A percentile compares a stretch with the other conserved stretches of the same genome.
Conservation (phyloP, 148 eudicot genomes). For the Vaccinium myrtillus region DNA sequence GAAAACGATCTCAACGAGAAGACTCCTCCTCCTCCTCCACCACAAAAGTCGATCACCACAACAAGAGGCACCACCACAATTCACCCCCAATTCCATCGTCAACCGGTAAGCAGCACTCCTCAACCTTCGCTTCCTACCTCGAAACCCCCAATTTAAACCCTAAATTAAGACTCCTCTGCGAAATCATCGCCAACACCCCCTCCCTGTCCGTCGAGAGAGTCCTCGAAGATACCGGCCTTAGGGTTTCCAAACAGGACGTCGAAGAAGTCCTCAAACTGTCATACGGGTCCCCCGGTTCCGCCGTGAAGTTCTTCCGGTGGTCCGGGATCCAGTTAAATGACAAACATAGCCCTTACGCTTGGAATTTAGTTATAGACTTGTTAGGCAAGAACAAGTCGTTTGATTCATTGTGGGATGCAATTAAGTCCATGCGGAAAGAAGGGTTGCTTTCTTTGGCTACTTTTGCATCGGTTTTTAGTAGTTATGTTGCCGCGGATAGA, state of each 20-base stretch:
- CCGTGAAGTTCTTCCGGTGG: slow-evolving; percentile 81
- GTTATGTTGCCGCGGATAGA: slow-evolving; percentile 50
- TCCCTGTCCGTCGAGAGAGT: slow-evolving; percentile 43
- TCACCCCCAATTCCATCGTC: slow-evolving; percentile 2
- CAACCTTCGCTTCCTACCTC: slow-evolving; percentile 45
- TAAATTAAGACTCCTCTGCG: slow-evolving; percentile 55
- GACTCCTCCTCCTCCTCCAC: slow-evolving; percentile 29
- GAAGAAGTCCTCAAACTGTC: slow-evolving; percentile 62
- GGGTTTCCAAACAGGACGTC: slow-evolving; percentile 49
- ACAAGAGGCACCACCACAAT: slow-evolving; percentile 22
- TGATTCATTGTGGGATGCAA: slow-evolving; percentile 93
- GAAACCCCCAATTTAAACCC: slow-evolving; percentile 44
- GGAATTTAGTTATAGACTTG: slow-evolving; percentile 77
- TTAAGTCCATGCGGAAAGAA: slow-evolving; percentile 63
- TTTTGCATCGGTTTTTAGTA: slow-evolving; percentile 71
- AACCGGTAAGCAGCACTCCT: slow-evolving; percentile 31
- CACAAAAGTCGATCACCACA: slow-evolving; percentile 5
- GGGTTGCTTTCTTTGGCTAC: slow-evolving; percentile 60
- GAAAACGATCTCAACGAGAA: slow-evolving; percentile 30
- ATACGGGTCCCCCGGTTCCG: slow-evolving; percentile 49
- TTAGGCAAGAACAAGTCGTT: slow-evolving; percentile 70
- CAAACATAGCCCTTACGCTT: slow-evolving; percentile 53
- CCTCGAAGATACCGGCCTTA: slow-evolving; percentile 45
- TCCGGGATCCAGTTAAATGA: slow-evolving; percentile 49
- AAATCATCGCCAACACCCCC: slow-evolving; percentile 52